Evolutionary conservation across 129 eudicot species (phyloP).

Genomic region (Pseudognaphalium luteoalbum): DNA sequence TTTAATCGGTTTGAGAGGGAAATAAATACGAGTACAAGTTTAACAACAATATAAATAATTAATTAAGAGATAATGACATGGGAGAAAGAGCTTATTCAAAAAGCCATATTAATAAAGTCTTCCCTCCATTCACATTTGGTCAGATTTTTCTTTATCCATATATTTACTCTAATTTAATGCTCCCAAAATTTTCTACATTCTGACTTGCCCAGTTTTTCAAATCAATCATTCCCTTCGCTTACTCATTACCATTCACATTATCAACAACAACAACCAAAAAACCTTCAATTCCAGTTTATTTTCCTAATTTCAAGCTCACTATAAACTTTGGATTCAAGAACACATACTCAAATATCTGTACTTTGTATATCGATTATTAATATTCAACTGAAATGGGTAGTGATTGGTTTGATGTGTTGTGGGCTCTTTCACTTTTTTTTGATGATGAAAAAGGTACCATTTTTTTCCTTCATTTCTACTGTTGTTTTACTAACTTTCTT

Average conservation of each 20-base stretch:
- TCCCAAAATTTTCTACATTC: constrained; percentile 17
- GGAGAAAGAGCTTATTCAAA: constrained; percentile 43
- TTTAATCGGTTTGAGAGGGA: background rate
- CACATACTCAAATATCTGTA: constrained; percentile 22
- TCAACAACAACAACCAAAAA: constrained; percentile 13
- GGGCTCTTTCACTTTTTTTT: constrained; percentile 54
- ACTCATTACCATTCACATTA: constrained; percentile 6
- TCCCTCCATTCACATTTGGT: constrained; percentile 46
- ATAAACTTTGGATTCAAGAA: constrained; percentile 57
- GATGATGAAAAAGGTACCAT: constrained; percentile 52
- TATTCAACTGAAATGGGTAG: constrained; percentile 46
- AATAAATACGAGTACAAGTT: background rate
- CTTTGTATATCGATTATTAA: constrained; percentile 4
- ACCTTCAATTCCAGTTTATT: background rate
- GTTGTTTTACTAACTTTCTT: constrained; percentile 30
- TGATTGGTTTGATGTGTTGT: constrained; percentile 49
- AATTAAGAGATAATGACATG: constrained; percentile 28
- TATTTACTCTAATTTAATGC: constrained; percentile 25
- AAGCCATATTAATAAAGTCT: constrained; percentile 34
- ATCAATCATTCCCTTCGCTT: constrained; percentile 16
- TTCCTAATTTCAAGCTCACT: constrained; percentile 15
- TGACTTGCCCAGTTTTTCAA: constrained; percentile 21
- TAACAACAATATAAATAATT: background rate
- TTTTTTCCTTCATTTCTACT: constrained; percentile 27
- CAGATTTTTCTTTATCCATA: background rate